phyloP scores from a whole-genome alignment of 1,284 basidiomycete species.

The Cerrena zonata region DNA sequence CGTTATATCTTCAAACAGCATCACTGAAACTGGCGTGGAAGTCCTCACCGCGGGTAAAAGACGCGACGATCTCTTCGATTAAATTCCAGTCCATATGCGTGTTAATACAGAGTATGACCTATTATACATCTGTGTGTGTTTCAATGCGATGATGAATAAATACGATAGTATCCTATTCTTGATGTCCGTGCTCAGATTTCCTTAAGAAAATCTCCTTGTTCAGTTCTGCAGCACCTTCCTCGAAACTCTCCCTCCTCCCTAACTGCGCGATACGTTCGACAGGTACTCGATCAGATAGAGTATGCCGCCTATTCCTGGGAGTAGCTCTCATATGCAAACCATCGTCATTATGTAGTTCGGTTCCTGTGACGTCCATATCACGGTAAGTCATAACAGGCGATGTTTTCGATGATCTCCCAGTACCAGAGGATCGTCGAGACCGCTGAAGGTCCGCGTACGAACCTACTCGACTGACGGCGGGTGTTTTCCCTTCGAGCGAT shows the following conservation, averaged over 20 bases:
- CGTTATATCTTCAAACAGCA: constrained; percentile 41
- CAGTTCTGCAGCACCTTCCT: constrained; percentile 54
- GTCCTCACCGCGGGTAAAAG: constrained; percentile 61
- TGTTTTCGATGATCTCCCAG: constrained; percentile 5
- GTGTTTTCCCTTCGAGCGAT: constrained; percentile 41
- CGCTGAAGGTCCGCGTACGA: constrained; percentile 77
- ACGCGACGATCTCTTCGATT: too few relatives aligned
- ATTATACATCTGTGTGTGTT: too few relatives aligned
- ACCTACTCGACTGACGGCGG: constrained; percentile 46
- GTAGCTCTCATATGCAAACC: constrained; percentile 40
- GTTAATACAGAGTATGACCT: too few relatives aligned
- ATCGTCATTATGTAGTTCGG: constrained; percentile 26
- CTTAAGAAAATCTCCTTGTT: constrained; percentile 54
- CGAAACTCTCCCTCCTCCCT: constrained; percentile 45
- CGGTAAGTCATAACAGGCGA: constrained; percentile 4
- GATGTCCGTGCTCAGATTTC: constrained; percentile 13
- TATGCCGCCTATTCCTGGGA: constrained; percentile 51
- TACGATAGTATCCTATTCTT: constrained; percentile 13
- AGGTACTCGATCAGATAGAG: constrained; percentile 56
- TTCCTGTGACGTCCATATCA: constrained; percentile 4
- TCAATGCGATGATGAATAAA: too few relatives aligned
- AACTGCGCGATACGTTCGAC: constrained; percentile 58
- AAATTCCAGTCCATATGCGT: too few relatives aligned
- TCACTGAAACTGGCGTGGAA: constrained; percentile 89
- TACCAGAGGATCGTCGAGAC: constrained; percentile 37